Percentiles rank a stretch among this genome's conserved stretches.
Evolutionary conservation across 495 filamentous ascomycete species (phyloP).

Genomic region (Hyphodiscus hymeniophilus): DNA sequence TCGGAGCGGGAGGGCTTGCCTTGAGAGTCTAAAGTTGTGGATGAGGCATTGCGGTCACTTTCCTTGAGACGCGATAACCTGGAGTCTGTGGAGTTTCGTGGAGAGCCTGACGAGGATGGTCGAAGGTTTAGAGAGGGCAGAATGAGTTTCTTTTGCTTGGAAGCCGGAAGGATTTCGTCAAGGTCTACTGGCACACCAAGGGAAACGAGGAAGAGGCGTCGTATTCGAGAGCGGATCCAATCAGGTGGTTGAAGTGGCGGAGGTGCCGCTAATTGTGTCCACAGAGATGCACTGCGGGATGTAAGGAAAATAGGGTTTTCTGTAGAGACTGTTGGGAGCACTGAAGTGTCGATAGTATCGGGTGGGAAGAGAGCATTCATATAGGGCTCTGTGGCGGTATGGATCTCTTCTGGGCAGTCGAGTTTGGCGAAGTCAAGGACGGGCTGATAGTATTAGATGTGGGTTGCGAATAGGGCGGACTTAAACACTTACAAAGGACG

Average conservation of each 20-base stretch:
- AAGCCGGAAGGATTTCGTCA: conserved; percentile 92
- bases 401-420: conserved; percentile 39
- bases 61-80: conserved; percentile 43
- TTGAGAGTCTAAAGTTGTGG: conserved; percentile 47
- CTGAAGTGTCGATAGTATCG: conserved; percentile 38
- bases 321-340: conserved; percentile 35
- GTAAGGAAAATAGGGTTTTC: conserved; percentile 57
- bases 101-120: conserved; percentile 25
- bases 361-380: conserved; percentile 49
- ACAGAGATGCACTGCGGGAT: conserved; percentile 75
- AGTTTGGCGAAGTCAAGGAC: conserved; percentile 66
- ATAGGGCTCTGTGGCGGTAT: conserved; percentile 42
- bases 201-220: conserved; percentile 90
- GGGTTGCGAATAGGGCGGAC: neutral
- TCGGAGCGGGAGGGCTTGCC: conserved; percentile 34
- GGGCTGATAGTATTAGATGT: conserved; percentile 35
- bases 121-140: conserved; percentile 72
- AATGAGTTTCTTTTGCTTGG: conserved; percentile 95
- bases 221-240: conserved; percentile 95
- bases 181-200: conserved; percentile 93
- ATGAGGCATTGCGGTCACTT: conserved; percentile 42
- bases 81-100: conserved; percentile 43
- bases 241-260: conserved; percentile 93
- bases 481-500: conserved; percentile 41
- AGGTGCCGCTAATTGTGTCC: conserved; percentile 92